Conservation (phyloP, 148 eudicot species). For the Rheum nobile region DNA sequence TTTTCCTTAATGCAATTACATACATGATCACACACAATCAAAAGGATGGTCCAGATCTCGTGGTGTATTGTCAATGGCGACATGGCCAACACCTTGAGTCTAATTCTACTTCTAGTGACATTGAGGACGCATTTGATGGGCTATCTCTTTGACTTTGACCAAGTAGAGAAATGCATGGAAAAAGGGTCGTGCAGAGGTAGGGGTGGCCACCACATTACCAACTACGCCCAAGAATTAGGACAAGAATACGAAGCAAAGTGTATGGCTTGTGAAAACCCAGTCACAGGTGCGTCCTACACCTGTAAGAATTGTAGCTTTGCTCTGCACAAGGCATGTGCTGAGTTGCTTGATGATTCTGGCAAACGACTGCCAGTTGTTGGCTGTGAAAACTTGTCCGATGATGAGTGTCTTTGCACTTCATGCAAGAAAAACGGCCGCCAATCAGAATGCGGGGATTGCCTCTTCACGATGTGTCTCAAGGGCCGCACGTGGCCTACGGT, state of each 20-base stretch:
- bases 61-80: not conserved
- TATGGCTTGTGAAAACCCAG: not conserved
- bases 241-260: not conserved
- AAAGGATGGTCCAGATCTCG: too few species aligned
- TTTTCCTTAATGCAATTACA: too few species aligned
- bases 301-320: not conserved
- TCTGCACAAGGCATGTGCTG: not conserved
- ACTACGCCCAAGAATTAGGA: not conserved
- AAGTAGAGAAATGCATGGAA: too few species aligned
- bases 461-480: too few species aligned
- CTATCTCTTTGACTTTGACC: too few species aligned
- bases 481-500: too few species aligned
- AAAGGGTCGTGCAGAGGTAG: not conserved
- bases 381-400: not conserved
- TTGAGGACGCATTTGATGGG: too few species aligned
- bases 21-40: too few species aligned
- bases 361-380: too few species aligned
- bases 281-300: not conserved
- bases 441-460: too few species aligned
- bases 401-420: not conserved
- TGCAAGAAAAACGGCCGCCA: too few species aligned
- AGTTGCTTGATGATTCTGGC: not conserved
- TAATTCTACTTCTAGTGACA: too few species aligned
- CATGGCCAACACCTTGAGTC: not conserved
- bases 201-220: not conserved